Base-by-base conservation (phyloP, 305 asterid species). In the Rubia peregrina region DNA sequence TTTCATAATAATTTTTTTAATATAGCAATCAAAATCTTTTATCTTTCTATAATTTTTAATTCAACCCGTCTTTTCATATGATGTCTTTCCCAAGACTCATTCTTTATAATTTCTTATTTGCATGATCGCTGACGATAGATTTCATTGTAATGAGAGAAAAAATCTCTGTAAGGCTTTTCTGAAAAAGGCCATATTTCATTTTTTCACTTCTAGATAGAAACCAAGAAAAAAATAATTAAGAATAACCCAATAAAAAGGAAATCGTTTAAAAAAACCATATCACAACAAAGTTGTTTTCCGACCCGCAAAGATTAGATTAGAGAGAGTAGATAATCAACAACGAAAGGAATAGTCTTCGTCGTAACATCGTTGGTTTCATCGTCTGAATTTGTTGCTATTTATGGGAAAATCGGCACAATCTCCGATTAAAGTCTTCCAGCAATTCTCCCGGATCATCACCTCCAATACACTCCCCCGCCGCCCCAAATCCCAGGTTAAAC, bases 391-490 rank as follows among this genome's bases (percentile, higher is more conserved):
- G 21, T 44, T 46, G 33, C 6, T 22, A 77, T 83, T 69, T 76
- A 88, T 89, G 96, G 97, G 97, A 82, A 88, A 88, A 83, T 79
- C 96, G 62, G 67, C 84, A 68, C 83, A 85, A 68, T 79, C 91
- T 73, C 75, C 88, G 48, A 83, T 77, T 22, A 83, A 69, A 57
- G 77, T 86, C 56, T 84, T 90, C 65, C 84, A 89, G 64, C 84
- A 85, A 73, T 79, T 91, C 30, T 80, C 89, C 41, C 84, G 86
- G 42, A 67, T 80, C 70, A 73, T 85, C 76, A 65, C 80, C 77
- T 70, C 91, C 57, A 74, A 66, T 75, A 81, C 84, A 57, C 68
- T 81, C 68, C 83, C 66, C 40, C 69, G 17, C 38, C 78, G 75
- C 69, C 82, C 84, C 80, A 71, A 79, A 60, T 63, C 79, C 74